phyloP scores from a whole-genome alignment of 768 basidiomycete genomes.

The Coprinopsis sp. region DNA sequence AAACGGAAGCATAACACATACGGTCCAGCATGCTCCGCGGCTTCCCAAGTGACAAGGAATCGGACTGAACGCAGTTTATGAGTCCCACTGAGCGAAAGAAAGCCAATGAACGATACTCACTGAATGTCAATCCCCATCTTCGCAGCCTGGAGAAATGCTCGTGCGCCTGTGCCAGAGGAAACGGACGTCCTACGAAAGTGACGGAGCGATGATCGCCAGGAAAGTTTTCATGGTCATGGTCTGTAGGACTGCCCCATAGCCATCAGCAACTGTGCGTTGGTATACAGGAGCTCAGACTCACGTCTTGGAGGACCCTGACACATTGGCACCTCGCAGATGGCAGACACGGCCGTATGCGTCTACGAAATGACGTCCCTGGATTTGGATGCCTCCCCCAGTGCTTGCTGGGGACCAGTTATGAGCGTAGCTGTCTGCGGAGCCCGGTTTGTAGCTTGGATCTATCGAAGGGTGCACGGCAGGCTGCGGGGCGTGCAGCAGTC shows the following conservation, averaged over 20 bases:
- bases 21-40: conserved; percentile 91
- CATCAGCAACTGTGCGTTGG: conserved; percentile 2
- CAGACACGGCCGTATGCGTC: conserved; percentile 80
- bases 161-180: conserved; percentile 83
- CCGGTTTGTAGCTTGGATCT: conserved; percentile 39
- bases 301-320: conserved; percentile 83
- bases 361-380: conserved; percentile 75
- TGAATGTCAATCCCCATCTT: conserved; percentile 84
- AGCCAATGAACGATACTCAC: conserved; percentile 39
- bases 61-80: conserved; percentile 48
- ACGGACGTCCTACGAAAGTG: conserved; percentile 88
- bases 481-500: background rate
- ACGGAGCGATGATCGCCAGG: conserved; percentile 60
- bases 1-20: conserved; percentile 36
- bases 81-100: background rate
- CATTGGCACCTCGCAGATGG: conserved; percentile 77
- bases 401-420: conserved; percentile 66
- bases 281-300: conserved; percentile 30
- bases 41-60: conserved; percentile 96
- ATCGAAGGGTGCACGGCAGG: conserved; percentile 43
- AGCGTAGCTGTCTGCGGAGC: conserved; percentile 49
- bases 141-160: conserved; percentile 77
- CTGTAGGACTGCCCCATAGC: conserved; percentile 47
- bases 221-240: conserved; percentile 65
- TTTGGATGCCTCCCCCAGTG: conserved; percentile 51